Conservation (phyloP, 2,329 filamentous ascomycete genomes). For the Cercospora beticola region DNA sequence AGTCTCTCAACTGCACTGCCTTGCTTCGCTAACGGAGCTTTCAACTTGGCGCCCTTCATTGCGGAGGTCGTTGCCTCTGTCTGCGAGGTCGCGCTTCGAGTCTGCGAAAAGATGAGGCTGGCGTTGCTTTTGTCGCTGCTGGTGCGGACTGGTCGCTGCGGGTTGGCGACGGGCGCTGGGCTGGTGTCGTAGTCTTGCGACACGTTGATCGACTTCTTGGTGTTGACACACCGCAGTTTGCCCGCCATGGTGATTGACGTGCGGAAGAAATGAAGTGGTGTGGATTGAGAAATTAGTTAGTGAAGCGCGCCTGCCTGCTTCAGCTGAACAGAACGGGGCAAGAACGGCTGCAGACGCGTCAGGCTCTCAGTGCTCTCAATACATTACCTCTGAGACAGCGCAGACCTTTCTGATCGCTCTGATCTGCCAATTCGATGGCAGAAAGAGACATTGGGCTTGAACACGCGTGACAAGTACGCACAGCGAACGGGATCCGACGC, state of each 20-base stretch:
- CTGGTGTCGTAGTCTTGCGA: conserved; percentile 21
- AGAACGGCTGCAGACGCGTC: neutral
- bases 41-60: neutral
- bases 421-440: neutral
- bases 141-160: neutral
- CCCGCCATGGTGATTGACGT: conserved; percentile 16
- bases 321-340: neutral
- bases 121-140: conserved; percentile 6
- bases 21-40: neutral
- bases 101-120: neutral
- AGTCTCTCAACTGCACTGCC: neutral
- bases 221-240: conserved; percentile 17
- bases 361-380: neutral
- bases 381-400: neutral
- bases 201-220: conserved; percentile 25
- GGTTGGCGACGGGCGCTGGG: neutral
- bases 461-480: neutral
- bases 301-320: neutral
- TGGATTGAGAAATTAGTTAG: neutral
- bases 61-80: neutral
- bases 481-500: neutral
- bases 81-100: neutral
- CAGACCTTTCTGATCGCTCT: neutral
- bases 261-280: neutral
- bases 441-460: neutral